Conservation (phyloP, 2,329 filamentous ascomycete genomes). For the Exophiala viscosa region DNA sequence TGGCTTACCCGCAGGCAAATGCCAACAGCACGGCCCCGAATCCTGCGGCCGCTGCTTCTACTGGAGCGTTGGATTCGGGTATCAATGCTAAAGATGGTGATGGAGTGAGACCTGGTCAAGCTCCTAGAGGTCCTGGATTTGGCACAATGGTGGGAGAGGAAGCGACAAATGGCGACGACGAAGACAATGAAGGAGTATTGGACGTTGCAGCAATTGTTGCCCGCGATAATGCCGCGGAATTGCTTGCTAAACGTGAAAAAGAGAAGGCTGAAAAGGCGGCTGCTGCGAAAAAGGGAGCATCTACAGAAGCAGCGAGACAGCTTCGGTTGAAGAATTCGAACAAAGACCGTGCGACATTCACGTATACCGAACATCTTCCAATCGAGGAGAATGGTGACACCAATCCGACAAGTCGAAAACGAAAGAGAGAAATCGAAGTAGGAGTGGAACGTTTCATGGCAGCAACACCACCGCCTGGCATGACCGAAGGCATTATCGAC, state of each 20-base stretch:
- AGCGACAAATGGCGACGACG: slow-evolving; percentile 39
- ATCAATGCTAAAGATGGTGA: slow-evolving; percentile 37
- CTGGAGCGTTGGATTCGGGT: slow-evolving; percentile 48
- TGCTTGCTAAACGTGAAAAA: slow-evolving; percentile 59
- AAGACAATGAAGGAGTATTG: slow-evolving; percentile 60
- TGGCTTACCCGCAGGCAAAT: slow-evolving; percentile 46
- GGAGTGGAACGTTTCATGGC: slow-evolving; percentile 60
- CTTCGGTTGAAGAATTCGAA: slow-evolving; percentile 57
- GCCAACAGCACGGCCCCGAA: slow-evolving; percentile 43
- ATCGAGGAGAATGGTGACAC: slow-evolving; percentile 51
- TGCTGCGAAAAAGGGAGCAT: slow-evolving; percentile 50
- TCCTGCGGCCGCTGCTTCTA: slow-evolving; percentile 55
- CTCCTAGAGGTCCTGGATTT: slow-evolving; percentile 52
- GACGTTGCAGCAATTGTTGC: slow-evolving; percentile 64
- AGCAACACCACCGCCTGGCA: slow-evolving; percentile 41
- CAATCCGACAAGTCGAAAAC: slow-evolving; percentile 50
- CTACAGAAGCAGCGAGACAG: slow-evolving; percentile 46
- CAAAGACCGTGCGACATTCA: slow-evolving; percentile 56
- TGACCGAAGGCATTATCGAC: slow-evolving; percentile 67
- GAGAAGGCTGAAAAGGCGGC: slow-evolving; percentile 56
- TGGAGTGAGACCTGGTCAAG: slow-evolving; percentile 40
- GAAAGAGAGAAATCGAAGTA: slow-evolving; percentile 56
- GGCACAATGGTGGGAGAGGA: slow-evolving; percentile 55
- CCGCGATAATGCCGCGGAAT: slow-evolving; percentile 60
- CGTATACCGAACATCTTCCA: slow-evolving; percentile 58